Percentiles rank a stretch among this genome's conserved stretches.
These are phyloP conservation scores for Mercurialis annua DNA, from an alignment of 345 rosid genomes.

Conservation along the genomic window DNA sequence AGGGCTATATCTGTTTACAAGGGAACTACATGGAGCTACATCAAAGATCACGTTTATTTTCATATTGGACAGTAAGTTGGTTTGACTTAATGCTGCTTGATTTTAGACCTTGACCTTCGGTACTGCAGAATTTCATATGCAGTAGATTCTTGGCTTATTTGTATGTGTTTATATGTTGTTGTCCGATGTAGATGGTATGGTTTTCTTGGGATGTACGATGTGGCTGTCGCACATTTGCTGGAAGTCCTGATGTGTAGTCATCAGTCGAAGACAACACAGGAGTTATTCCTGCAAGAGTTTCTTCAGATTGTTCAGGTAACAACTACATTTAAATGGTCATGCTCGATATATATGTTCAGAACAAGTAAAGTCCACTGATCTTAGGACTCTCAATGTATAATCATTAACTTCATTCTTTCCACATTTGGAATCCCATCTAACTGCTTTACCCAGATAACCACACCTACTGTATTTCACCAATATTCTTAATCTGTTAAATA, in stretches of 20 bases:
- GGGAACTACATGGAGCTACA: slow-evolving; percentile 84
- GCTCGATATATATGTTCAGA: slow-evolving; percentile 20
- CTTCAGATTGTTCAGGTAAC: slow-evolving; percentile 76
- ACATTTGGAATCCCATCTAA: neutral
- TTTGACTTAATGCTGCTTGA: slow-evolving; percentile 14
- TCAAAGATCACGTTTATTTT: slow-evolving; percentile 93
- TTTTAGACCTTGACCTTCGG: slow-evolving; percentile 1
- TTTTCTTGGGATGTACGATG: slow-evolving; percentile 82
- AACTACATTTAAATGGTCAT: slow-evolving; percentile 15
- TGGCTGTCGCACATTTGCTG: slow-evolving; percentile 75
- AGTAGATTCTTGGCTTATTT: slow-evolving; percentile 18
- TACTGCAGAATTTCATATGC: slow-evolving; percentile 10
- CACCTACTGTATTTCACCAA: neutral
- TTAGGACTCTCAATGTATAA: neutral
- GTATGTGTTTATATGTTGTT: slow-evolving; percentile 5
- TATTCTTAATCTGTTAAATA: neutral
- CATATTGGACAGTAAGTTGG: slow-evolving; percentile 90
- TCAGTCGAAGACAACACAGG: slow-evolving; percentile 90
- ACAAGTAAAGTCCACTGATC: neutral
- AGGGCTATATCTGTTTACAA: slow-evolving; percentile 81
- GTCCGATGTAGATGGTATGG: slow-evolving; percentile 70
- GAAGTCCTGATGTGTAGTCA: slow-evolving; percentile 77
- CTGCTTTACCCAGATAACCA: neutral
- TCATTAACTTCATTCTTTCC: neutral
- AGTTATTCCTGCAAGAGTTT: slow-evolving; percentile 76